These are phyloP conservation scores for Fistulifera solaris DNA, from an alignment of 108 stramenopile species.

Conservation along the genomic window DNA sequence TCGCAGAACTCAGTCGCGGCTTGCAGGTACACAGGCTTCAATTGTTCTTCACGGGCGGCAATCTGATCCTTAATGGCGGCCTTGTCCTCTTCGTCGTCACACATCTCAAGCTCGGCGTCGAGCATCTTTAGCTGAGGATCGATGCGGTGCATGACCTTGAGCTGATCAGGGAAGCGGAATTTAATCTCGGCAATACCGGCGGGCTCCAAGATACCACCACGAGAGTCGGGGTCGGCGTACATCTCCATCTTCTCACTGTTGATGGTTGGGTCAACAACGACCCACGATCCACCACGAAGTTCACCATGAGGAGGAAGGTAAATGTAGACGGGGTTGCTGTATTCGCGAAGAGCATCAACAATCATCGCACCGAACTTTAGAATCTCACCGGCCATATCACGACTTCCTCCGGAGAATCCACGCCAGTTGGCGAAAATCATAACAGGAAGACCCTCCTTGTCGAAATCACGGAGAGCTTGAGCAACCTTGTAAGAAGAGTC, in stretches of 20 bases:
- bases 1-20: slow-evolving; percentile 97
- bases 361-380: slow-evolving; percentile 98
- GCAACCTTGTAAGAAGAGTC: slow-evolving; percentile 98
- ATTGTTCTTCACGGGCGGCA: slow-evolving; percentile 78
- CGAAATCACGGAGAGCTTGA: slow-evolving; percentile 93
- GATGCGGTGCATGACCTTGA: slow-evolving; percentile 82
- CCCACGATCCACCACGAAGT: slow-evolving; percentile 98
- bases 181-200: slow-evolving; percentile 98
- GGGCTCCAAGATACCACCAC: slow-evolving; percentile 97
- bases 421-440: slow-evolving; percentile 99
- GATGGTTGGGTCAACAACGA: slow-evolving; percentile 97
- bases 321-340: slow-evolving; percentile 94
- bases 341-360: slow-evolving; percentile 94
- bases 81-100: slow-evolving; percentile 63
- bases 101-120: slow-evolving; percentile 73
- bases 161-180: slow-evolving; percentile 84
- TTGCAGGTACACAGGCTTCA: slow-evolving; percentile 91
- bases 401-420: slow-evolving; percentile 94
- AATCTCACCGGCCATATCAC: slow-evolving; percentile 98
- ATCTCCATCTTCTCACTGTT: slow-evolving; percentile 97
- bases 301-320: slow-evolving; percentile 97
- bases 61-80: slow-evolving; percentile 78
- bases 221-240: slow-evolving; percentile 95
- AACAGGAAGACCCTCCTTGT: slow-evolving; percentile 93
- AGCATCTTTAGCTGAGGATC: slow-evolving; percentile 82